A percentile compares a stretch with the other conserved stretches of the same genome.
These are phyloP conservation scores for Aspergillus tanneri DNA, from an alignment of 2,329 filamentous ascomycete genomes.

Conservation along the genomic window DNA sequence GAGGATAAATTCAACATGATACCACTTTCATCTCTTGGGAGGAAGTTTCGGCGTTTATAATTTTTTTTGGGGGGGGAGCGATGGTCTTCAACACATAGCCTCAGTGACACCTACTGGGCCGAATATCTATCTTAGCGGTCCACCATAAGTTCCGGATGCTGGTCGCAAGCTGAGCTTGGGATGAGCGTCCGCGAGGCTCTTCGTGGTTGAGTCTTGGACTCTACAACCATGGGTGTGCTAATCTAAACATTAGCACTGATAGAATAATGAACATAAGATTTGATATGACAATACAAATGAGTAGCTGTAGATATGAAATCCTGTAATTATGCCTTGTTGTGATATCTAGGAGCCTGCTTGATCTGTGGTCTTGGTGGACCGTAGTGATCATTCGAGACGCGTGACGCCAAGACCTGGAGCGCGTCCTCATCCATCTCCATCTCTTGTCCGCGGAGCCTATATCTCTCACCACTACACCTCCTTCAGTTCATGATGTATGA, in stretches of 20 bases:
- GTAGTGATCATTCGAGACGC: too few species aligned
- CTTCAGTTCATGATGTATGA: constrained; percentile 12
- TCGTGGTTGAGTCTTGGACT: constrained; percentile 8
- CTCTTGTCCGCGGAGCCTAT: not conserved
- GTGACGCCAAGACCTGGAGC: not conserved
- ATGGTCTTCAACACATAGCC: constrained; percentile 43
- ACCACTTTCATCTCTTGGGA: constrained; percentile 47
- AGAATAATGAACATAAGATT: constrained; percentile 21
- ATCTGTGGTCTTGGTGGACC: too few species aligned
- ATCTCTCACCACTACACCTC: not conserved
- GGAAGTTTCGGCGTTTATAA: constrained; percentile 43
- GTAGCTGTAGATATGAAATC: too few species aligned
- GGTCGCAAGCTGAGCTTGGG: constrained; percentile 13
- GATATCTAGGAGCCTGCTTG: too few species aligned
- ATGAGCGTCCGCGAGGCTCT: constrained; percentile 14
- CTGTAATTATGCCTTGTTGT: too few species aligned
- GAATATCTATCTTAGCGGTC: too few species aligned
- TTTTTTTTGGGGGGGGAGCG: constrained; percentile 34
- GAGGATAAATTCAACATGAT: constrained; percentile 51
- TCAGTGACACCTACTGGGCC: constrained; percentile 5
- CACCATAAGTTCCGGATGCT: constrained; percentile 4
- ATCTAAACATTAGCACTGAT: constrained; percentile 41
- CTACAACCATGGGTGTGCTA: constrained; percentile 27
- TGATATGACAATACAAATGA: too few species aligned
- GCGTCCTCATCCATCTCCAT: constrained; percentile 9